phyloP scores from a whole-genome alignment of 805 yeast species.

The Starmera quercuum region DNA sequence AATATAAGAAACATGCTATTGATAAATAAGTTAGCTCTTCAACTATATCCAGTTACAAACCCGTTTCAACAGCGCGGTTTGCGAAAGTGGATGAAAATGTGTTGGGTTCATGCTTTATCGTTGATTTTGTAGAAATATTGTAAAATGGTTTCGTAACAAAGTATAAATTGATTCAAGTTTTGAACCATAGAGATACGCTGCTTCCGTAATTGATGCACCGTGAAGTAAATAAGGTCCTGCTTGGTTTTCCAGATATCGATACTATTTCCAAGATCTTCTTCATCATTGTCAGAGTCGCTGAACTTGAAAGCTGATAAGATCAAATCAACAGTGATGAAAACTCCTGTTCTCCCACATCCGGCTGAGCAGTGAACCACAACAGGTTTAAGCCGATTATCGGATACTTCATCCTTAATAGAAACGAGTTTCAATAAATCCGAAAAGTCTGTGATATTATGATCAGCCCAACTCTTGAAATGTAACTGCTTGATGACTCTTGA shows the following conservation, averaged over 20 bases:
- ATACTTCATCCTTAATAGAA: slow-evolving; percentile 22
- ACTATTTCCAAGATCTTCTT: neutral
- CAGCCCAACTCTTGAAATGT: slow-evolving; percentile 78
- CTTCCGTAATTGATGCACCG: slow-evolving; percentile 54
- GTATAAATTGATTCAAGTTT: slow-evolving; percentile 59
- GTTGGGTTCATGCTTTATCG: neutral
- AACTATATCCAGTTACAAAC: no score
- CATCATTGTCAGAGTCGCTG: slow-evolving; percentile 3
- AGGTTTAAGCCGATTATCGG: slow-evolving; percentile 27
- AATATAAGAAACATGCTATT: no score
- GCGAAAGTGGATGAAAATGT: neutral
- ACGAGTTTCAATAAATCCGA: slow-evolving; percentile 23
- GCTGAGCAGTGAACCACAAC: slow-evolving; percentile 90
- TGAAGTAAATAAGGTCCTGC: slow-evolving; percentile 50
- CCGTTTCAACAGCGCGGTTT: no score
- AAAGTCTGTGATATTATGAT: slow-evolving; percentile 57
- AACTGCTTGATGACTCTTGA: slow-evolving; percentile 53
- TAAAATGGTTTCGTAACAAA: slow-evolving; percentile 55
- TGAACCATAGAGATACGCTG: slow-evolving; percentile 78
- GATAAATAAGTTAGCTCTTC: no score
- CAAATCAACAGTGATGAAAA: slow-evolving; percentile 62
- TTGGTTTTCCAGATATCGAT: slow-evolving; percentile 34
- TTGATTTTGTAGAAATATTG: slow-evolving; percentile 14
- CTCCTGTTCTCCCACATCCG: slow-evolving; percentile 95
- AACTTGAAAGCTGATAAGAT: slow-evolving; percentile 11